Evolutionary conservation across 2,329 filamentous ascomycete genomes (phyloP), one percentile per base, ranked within the genome.

Genomic region (Parastagonospora avenae): DNA sequence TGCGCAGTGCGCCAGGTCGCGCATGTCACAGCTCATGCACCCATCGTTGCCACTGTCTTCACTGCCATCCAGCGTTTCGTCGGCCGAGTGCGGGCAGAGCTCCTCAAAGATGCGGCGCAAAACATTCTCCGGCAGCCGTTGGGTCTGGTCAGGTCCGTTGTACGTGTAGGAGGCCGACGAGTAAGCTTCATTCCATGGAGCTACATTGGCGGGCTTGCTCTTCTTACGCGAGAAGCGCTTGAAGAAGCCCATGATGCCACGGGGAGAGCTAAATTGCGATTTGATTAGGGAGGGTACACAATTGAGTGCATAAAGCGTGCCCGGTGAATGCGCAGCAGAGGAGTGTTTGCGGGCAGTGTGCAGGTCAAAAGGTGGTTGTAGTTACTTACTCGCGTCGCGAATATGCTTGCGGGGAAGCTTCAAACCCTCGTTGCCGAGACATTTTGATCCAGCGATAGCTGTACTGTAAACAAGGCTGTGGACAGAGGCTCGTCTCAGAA

Each of bases 21-120:
- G 87, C 79, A 94, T 82, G 76, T 96, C 91, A 77, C 93, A 97
- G 61, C 96, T 86, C 89, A 94, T 93, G 77, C 93, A 97, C 49
- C 86, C 86, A 76, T 91, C 87, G 61, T 89, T 88, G 42, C 85
- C 82, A 60, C 88, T 85, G 65, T 90, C 84, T 77, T 97, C 93
- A 67, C 90, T 93, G 36, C 86, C 87, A 60, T 91, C 87, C 73
- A 94, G 95, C 30, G 60, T 63, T 16, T 73, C 69, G 74, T 97
- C 92, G 46, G 78, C 77, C 31, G 86, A 79, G 74, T 97, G 93
- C 7, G 92, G 92, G 65, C 92, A 97, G 49, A 97, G 86, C 60
- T 86, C 86, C 63, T 82, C 76, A 72, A 97, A 93, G 69, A 97
- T 92, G 69, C 83, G 85, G 60, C 85, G 81, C 50, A 97, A 81